Evolutionary conservation across 2,329 filamentous ascomycete genomes (phyloP), one percentile per base, ranked within the genome.

Genomic region (Aspergillus ochraceus): DNA sequence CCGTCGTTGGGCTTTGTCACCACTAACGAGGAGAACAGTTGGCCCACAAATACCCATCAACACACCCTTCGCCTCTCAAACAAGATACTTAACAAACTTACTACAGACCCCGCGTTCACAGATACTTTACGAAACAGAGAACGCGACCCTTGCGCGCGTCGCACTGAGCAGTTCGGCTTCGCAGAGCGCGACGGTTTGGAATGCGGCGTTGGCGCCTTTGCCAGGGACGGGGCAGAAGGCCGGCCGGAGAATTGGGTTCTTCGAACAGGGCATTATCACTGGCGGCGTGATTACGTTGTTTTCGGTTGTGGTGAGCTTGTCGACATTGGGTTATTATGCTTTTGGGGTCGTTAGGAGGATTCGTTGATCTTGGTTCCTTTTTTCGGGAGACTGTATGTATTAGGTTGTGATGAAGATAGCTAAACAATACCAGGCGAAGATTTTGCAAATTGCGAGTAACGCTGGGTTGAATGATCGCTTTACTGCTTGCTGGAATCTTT

Each of bases 41-140:
- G 70, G 70, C 2, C 70, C 70, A 9, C 60, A 64, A 3, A 54
- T 64, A 14, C 66, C 68, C 10, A 45, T 49, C 60, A 69, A 74
- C 79, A 53, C n/a, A 19, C 32, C 32, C 11, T 20, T 47, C 77
- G 75, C 2, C 78, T 74, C 3, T 74, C 75, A 26, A 59, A 67
- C 68, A 6, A 76, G 81, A 22, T 85, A 84, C 64, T 71, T 70
- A 9, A 66, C 66, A 3, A 67, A 72, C 0, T 77, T 80, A 60
- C 83, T 86, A 68, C 78, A 80, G 1, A 57, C 74, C 2, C 68
- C 77, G 0, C 75, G 79, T 5, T 81, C 83, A 12, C 78, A 82
- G 45, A 78, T 75, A 29, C 69, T 80, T 5, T 64, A 65, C 3
- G 54, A 68, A 12, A 62, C 69, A 1, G 49, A 61, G 2, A 58